phyloP scores from a whole-genome alignment of 371 early-diverging fungal species.

The Encephalitozoon intestinalis region DNA sequence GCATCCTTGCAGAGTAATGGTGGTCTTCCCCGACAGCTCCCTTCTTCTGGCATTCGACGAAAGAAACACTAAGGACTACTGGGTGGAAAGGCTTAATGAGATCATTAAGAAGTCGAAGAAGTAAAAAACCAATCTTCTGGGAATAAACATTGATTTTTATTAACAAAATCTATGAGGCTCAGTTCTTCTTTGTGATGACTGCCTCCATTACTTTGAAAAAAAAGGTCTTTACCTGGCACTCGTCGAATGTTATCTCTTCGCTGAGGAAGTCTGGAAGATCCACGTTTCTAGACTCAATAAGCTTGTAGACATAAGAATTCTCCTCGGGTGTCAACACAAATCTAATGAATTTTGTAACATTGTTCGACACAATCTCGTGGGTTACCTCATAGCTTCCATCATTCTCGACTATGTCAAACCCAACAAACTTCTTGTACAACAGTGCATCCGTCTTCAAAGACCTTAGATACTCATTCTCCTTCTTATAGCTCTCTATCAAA shows the following conservation, averaged over 20 bases:
- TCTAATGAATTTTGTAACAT: slow-evolving; percentile 7
- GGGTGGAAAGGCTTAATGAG: slow-evolving; percentile 25
- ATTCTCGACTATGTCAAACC: slow-evolving; percentile 31
- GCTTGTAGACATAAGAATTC: slow-evolving; percentile 35
- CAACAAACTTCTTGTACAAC: slow-evolving; percentile 35
- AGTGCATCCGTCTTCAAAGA: slow-evolving; percentile 27
- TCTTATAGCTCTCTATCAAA: slow-evolving; percentile 19
- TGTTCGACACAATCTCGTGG: slow-evolving; percentile 9
- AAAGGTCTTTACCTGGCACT: slow-evolving; percentile 44
- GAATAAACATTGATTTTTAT: slow-evolving; percentile 14
- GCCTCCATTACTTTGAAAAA: slow-evolving; percentile 53
- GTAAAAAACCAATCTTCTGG: not conserved
- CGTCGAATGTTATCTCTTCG: slow-evolving; percentile 47
- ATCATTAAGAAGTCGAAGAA: not conserved
- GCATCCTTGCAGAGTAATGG: slow-evolving; percentile 39
- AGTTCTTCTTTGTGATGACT: slow-evolving; percentile 10
- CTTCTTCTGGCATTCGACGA: slow-evolving; percentile 41
- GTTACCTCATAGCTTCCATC: slow-evolving; percentile 17
- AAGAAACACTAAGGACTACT: slow-evolving; percentile 40
- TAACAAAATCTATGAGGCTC: slow-evolving; percentile 7
- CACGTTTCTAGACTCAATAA: slow-evolving; percentile 23
- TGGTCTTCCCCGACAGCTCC: not conserved
- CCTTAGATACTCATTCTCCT: slow-evolving; percentile 43
- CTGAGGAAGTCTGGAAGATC: slow-evolving; percentile 39
- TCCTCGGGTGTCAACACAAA: slow-evolving; percentile 34